Evolutionary conservation across 805 yeast genomes (phyloP), one percentile per base, ranked within the genome.

Genomic region (Ogataea nitratoaversa): DNA sequence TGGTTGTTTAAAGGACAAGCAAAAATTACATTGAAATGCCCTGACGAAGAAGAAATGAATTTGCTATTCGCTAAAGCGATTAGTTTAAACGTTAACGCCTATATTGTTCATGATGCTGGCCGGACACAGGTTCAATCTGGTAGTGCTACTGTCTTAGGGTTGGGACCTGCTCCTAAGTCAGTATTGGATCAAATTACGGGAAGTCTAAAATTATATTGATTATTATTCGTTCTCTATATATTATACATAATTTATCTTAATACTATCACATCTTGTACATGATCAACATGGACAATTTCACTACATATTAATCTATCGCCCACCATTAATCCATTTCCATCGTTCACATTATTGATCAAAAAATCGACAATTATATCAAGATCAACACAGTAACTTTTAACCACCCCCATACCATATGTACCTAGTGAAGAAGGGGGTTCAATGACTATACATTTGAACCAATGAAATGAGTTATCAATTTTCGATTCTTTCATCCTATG

Each of bases 61-160:
- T 63, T 79, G 33, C 64, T 93, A 22, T 86, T 78, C 61, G 91
- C 95, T 3, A 77, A 75, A 53, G 97, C 97, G 2, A 74, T 85
- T 28, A 78, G 88, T 3, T 54, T 85, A 40, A 90, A 90, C 6
- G 74, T 93, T 14, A 84, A 88, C 53, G 78, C 91, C 2, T 76
- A 80, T 48, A 75, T 87, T 5, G 88, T 93, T 29, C 95, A 84
- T 52, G 99, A 93, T 65, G 99, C 99, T 19, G 99, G 99, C 3
- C 75, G 97, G 53, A 91, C 99, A 1, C 97, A 93, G 60, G 79
- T 93, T 37, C 95, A 87, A n/a, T 84, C 96, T 5, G 98, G 98
- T 1, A 82, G 93, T 43, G 95, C 95, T 2, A 93, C 99, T 0
- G 98, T 93, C 1, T 65, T 93, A n/a, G 99, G 98, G 1, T 60